Evolutionary conservation across 1,284 basidiomycete species (phyloP).

Genomic region (Pisolithus thermaeus): DNA sequence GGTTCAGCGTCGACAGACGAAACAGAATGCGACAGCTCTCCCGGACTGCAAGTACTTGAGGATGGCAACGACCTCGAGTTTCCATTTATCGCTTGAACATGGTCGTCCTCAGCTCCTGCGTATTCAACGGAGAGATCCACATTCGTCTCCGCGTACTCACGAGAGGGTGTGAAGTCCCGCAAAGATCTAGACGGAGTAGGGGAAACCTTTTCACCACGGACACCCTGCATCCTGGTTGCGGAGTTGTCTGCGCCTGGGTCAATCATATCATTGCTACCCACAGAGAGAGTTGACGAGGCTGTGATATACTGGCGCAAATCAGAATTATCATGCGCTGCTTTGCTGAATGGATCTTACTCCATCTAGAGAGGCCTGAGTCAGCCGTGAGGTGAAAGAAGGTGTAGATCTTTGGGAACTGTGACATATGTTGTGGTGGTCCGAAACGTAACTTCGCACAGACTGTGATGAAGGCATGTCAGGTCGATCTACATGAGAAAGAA

Average conservation of each 20-base stretch:
- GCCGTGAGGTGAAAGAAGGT: not conserved
- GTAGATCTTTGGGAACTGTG: not conserved
- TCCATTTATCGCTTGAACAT: constrained; percentile 26
- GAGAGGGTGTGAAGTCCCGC: no score
- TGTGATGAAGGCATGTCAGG: no score
- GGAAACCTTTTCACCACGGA: not conserved
- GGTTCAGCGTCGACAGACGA: constrained; percentile 12
- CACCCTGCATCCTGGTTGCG: no score
- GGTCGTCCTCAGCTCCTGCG: constrained; percentile 28
- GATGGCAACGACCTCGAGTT: constrained; percentile 19
- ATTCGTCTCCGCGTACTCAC: not conserved
- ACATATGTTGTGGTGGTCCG: not conserved
- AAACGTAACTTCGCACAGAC: no score
- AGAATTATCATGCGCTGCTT: not conserved
- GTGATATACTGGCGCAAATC: no score
- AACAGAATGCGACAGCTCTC: constrained; percentile 11
- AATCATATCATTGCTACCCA: no score
- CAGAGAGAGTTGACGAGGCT: no score
- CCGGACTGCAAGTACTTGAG: constrained; percentile 12
- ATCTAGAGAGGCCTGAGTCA: not conserved
- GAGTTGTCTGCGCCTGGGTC: no score
- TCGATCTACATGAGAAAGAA: not conserved
- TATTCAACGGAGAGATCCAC: constrained; percentile 24
- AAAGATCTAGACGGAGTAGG: not conserved
- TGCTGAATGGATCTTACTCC: not conserved